phyloP scores from a whole-genome alignment of 257 asterid genomes.

The Solanum habrochaites region DNA sequence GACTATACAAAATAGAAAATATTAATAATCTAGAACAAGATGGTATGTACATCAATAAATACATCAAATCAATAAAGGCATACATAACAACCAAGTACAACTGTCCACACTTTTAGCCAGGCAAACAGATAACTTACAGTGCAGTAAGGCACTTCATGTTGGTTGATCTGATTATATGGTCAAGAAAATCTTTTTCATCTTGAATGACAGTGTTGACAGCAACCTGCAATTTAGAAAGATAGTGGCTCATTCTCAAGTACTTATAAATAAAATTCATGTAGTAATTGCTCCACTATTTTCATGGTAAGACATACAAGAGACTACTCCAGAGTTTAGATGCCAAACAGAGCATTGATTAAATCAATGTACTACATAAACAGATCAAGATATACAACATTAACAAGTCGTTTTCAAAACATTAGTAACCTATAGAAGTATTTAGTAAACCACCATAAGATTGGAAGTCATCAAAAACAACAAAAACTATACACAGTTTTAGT shows the following conservation, averaged over 20 bases:
- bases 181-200: constrained; percentile 85
- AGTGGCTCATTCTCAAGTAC: neutral
- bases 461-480: neutral
- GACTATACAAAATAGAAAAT: neutral
- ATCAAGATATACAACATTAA: neutral
- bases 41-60: neutral
- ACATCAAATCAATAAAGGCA: neutral
- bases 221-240: constrained; percentile 43
- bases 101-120: neutral
- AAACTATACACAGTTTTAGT: neutral
- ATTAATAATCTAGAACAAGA: neutral
- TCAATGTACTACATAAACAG: neutral
- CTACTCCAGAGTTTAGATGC: neutral
- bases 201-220: constrained; percentile 89
- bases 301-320: neutral
- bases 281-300: neutral
- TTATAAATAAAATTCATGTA: neutral
- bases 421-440: neutral
- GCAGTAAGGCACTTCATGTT: constrained; percentile 96
- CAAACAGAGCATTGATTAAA: neutral
- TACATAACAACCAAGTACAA: neutral
- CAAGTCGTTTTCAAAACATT: neutral
- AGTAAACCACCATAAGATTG: neutral
- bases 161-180: constrained; percentile 90
- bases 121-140: constrained; percentile 34